Evolutionary conservation across 2,329 filamentous ascomycete genomes (phyloP), one percentile per base, ranked within the genome.

Genomic region (Fusarium xylarioides): DNA sequence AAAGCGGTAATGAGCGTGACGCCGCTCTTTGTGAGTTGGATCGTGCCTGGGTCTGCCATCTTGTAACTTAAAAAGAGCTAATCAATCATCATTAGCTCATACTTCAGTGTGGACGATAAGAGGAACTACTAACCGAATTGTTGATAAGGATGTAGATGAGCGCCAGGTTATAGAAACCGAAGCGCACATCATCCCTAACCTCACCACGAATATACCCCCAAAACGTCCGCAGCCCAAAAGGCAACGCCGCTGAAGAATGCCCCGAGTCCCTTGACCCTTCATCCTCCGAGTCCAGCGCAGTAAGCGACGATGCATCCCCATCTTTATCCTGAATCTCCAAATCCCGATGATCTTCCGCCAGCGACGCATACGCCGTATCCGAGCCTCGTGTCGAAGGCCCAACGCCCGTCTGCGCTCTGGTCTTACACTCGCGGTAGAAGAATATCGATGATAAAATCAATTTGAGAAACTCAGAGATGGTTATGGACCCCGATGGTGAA

Each of bases 101-200:
- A 11, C 19, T 4, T 0, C 1, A 21, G 21, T 2, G 0, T 11
- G 4, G 0, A 28, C 6, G 11, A 1, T 2, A 7, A 14, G 4
- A 26, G 3, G 2, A 18, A 3, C 2, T 9, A 26, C 53, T 44
- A 0, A 57, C 54, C 30, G 54, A 57, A 10, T 57, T 57, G 4
- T 57, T 57, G 11, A 57, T 57, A 7, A 57, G 54, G n/a, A 57
- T 57, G 19, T 57, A 57, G n/a, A 57, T 32, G 18, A 57, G 54
- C 10, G 54, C 38, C 14, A 57, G 7, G n/a, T 57, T 57, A 7
- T 57, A 47, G 19, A 57, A 57, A 2, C 54, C 54, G 4, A 57
- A 47, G 2, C 54, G 15, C n/a, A 57, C 54, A n/a, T 57, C 54
- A 11, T 26, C 15, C 4, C 54, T 57, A 14, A 57, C 54, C 30